Conservation (phyloP, 257 asterid genomes). For the Nicotiana obtusifolia region DNA sequence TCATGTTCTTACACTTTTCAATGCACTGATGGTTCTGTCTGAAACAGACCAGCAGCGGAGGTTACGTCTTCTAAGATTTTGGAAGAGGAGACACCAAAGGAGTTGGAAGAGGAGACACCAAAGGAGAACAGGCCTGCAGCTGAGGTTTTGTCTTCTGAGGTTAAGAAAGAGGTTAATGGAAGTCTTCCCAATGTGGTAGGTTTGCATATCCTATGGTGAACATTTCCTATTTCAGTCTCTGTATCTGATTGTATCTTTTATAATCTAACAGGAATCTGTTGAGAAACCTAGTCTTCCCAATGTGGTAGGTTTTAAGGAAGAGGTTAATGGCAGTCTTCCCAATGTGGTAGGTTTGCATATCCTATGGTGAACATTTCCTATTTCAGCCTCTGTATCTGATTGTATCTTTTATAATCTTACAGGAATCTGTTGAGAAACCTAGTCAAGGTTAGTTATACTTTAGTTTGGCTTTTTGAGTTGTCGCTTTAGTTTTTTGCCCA, state of each 20-base stretch:
- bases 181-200: no score
- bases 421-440: conserved; percentile 22
- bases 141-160: conserved; percentile 15
- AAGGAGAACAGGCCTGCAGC: conserved; percentile 14
- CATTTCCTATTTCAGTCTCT: no score
- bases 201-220: no score
- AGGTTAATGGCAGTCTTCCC: background rate
- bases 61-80: background rate
- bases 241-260: no score
- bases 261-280: no score
- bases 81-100: background rate
- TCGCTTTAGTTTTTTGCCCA: background rate
- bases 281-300: no score
- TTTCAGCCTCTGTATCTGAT: conserved; percentile 14
- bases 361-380: background rate
- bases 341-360: conserved; percentile 10
- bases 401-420: background rate
- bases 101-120: no score
- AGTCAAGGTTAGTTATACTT: background rate
- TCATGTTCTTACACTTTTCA: background rate
- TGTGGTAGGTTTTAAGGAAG: no score
- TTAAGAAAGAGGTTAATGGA: no score
- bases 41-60: background rate
- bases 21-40: background rate
- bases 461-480: conserved; percentile 12